phyloP scores from a whole-genome alignment of 2,329 filamentous ascomycete species.

The Thielaviopsis punctulata region DNA sequence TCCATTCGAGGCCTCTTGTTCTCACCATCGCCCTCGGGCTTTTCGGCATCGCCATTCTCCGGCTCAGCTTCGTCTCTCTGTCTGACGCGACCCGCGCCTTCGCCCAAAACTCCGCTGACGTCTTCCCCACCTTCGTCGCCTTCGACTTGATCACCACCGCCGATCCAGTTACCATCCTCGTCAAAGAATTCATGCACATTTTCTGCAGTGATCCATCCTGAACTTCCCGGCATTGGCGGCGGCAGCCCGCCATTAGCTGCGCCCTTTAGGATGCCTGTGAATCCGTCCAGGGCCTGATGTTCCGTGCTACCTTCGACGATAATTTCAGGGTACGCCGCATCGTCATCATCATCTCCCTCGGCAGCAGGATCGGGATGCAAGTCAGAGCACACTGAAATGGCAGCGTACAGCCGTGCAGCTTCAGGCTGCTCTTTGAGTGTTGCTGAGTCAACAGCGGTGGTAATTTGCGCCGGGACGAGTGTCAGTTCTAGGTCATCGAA shows the following conservation, averaged over 20 bases:
- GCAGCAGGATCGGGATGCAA: constrained; percentile 54
- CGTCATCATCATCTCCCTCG: constrained; percentile 39
- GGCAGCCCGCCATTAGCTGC: constrained; percentile 34
- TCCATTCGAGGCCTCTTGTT: constrained; percentile 32
- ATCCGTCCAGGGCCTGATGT: constrained; percentile 37
- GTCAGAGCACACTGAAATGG: constrained; percentile 58
- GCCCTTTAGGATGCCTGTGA: constrained; percentile 36
- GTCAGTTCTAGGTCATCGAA: constrained; percentile 55
- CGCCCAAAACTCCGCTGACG: constrained; percentile 37
- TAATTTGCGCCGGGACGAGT: constrained; percentile 33
- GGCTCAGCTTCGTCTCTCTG: constrained; percentile 38
- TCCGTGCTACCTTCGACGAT: constrained; percentile 36
- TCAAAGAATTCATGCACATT: constrained; percentile 78
- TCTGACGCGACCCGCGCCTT: constrained; percentile 44
- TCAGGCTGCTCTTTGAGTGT: constrained; percentile 16
- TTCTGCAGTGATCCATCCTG: constrained; percentile 79
- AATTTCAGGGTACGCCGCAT: constrained; percentile 21
- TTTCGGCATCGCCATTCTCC: constrained; percentile 26
- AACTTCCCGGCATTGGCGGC: constrained; percentile 55
- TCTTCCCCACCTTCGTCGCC: constrained; percentile 46
- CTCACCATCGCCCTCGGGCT: constrained; percentile 22
- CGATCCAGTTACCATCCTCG: constrained; percentile 61
- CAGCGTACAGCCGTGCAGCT: constrained; percentile 39
- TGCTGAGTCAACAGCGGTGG: neutral
- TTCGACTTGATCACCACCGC: constrained; percentile 26